Conservation (phyloP, 169 alveolate species). For the Plasmodium relictum region DNA sequence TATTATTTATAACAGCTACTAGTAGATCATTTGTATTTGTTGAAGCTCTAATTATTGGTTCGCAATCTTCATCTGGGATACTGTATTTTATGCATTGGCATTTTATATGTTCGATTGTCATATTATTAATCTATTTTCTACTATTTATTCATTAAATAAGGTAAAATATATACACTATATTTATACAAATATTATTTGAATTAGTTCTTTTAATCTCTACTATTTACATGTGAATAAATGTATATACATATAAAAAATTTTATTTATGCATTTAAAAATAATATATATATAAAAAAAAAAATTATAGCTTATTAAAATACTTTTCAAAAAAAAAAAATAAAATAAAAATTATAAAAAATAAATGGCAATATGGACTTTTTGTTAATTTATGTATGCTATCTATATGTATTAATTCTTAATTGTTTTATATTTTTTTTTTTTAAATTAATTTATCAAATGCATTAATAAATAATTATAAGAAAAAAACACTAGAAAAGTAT, state of each 20-base stretch:
- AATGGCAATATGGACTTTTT: too few species aligned
- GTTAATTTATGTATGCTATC: too few species aligned
- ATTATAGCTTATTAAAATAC: too few species aligned
- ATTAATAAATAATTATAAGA: too few species aligned
- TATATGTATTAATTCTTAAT: too few species aligned
- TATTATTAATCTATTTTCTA: neutral
- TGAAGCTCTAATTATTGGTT: conserved; percentile 42
- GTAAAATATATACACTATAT: neutral
- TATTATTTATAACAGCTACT: conserved; percentile 40
- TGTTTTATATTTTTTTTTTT: too few species aligned
- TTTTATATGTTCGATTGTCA: conserved; percentile 52
- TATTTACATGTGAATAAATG: neutral
- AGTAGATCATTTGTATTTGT: conserved; percentile 26
- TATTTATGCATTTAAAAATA: too few species aligned
- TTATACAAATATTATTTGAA: neutral
- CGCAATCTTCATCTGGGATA: conserved; percentile 52
- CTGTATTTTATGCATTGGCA: conserved; percentile 36
- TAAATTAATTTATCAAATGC: too few species aligned
- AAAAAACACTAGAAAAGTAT: too few species aligned
- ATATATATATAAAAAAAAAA: conserved; percentile 3
- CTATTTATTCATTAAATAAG: neutral
- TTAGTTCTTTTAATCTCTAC: too few species aligned
- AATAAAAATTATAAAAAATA: too few species aligned
- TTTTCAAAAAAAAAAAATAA: too few species aligned
- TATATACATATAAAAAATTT: neutral